Percentiles rank a stretch among this genome's conserved stretches.
Evolutionary conservation across 768 basidiomycete species (phyloP).

Genomic region (Scleroderma bovista): DNA sequence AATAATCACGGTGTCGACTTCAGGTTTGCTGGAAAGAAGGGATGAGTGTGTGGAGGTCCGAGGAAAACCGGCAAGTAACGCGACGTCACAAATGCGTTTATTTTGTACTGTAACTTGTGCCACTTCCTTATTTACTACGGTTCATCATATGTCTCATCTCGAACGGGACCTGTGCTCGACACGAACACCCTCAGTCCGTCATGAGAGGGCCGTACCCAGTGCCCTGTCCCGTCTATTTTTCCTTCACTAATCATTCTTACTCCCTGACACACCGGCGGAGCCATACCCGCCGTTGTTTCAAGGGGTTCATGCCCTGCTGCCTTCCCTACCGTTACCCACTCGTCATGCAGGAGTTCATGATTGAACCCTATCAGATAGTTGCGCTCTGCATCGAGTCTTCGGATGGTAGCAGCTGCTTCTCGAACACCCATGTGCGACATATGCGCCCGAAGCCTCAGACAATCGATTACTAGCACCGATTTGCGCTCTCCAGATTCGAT

Average conservation of each 20-base stretch:
- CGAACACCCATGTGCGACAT: slow-evolving; percentile 78
- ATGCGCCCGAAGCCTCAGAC: slow-evolving; percentile 58
- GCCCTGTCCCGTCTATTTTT: slow-evolving; percentile 33
- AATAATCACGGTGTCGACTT: neutral
- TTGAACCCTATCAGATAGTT: slow-evolving; percentile 75
- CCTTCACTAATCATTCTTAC: slow-evolving; percentile 46
- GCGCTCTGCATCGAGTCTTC: slow-evolving; percentile 50
- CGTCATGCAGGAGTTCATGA: slow-evolving; percentile 75
- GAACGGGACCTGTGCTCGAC: slow-evolving; percentile 33
- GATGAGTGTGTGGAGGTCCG: neutral
- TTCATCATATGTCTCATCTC: slow-evolving; percentile 47
- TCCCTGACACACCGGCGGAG: slow-evolving; percentile 34
- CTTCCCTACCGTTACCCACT: slow-evolving; percentile 63
- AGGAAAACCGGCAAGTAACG: neutral
- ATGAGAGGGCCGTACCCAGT: slow-evolving; percentile 69
- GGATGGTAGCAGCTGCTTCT: slow-evolving; percentile 51
- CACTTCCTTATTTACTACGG: too few relatives aligned
- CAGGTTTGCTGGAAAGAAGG: neutral
- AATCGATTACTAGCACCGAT: slow-evolving; percentile 71
- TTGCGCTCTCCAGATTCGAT: slow-evolving; percentile 27
- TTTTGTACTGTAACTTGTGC: too few relatives aligned
- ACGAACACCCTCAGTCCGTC: slow-evolving; percentile 65
- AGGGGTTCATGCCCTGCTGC: slow-evolving; percentile 35
- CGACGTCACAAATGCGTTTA: too few relatives aligned
- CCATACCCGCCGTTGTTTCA: slow-evolving; percentile 18